These are phyloP conservation scores for Neopestalotiopsis sp. DNA, from an alignment of 2,329 filamentous ascomycete genomes.

Conservation along the genomic window DNA sequence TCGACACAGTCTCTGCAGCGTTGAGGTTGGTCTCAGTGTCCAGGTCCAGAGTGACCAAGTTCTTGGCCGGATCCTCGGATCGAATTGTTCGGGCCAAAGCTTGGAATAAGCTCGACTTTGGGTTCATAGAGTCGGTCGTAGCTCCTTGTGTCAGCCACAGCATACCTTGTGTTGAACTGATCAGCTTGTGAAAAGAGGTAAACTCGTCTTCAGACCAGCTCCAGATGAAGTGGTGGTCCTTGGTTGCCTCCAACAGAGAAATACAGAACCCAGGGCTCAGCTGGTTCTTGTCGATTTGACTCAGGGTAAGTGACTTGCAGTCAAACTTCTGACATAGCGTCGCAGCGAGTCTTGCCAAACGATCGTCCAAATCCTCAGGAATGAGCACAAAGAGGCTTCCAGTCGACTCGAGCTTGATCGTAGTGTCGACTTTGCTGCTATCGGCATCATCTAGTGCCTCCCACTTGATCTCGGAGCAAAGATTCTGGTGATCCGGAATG, in stretches of 20 bases:
- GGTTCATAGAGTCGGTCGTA: conserved; percentile 32
- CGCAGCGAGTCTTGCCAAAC: conserved; percentile 16
- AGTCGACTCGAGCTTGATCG: neutral
- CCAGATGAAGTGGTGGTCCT: conserved; percentile 38
- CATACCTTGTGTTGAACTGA: conserved; percentile 28
- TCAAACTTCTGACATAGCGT: conserved; percentile 19
- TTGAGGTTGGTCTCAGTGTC: conserved; percentile 27
- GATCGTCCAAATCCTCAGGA: conserved; percentile 15
- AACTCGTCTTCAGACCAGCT: conserved; percentile 46
- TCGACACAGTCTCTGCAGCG: conserved; percentile 26
- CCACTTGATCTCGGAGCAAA: conserved; percentile 57
- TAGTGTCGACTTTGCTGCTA: neutral
- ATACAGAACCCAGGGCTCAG: conserved; percentile 38
- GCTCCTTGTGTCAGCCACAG: conserved; percentile 29
- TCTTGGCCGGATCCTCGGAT: conserved; percentile 52
- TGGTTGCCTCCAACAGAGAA: conserved; percentile 51
- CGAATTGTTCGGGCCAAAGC: conserved; percentile 53
- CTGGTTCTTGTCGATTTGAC: conserved; percentile 23
- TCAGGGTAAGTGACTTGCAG: conserved; percentile 23
- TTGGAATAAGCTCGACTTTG: conserved; percentile 45
- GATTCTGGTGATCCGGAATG: conserved; percentile 52
- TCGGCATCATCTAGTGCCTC: conserved; percentile 24
- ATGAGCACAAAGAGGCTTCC: conserved; percentile 23
- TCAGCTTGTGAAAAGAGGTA: conserved; percentile 43
- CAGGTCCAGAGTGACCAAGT: conserved; percentile 50